Base-by-base conservation (phyloP, 2,329 filamentous ascomycete species). In the Colletotrichum musae region DNA sequence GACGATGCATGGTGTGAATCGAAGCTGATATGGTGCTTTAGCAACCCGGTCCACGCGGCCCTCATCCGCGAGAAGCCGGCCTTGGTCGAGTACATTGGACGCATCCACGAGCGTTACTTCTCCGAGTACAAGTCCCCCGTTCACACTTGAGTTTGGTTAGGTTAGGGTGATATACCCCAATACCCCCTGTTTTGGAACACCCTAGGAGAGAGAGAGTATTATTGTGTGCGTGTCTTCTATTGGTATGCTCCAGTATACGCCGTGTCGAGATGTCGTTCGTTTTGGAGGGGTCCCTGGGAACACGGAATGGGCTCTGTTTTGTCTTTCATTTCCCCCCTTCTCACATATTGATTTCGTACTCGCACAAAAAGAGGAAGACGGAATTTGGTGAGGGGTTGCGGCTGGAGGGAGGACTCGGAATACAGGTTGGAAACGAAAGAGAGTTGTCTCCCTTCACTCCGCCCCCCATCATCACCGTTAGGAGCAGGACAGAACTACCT, bases 1-100 rank as follows among this genome's bases (percentile, higher is more conserved):
- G 6, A 7, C 5, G 32, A 58, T 54, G 16, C 45, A 12, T 21
- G 12, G 6, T 21, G n/a, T 3, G 10, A 28, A 12, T 28, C 18
- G 18, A 18, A 18, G 18, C 18, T 64, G 41, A 69, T n/a, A 15
- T 24, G 15, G 2, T 0, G 3, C 0, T 4, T 13, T 24, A 71
- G 69, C 18, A 71, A 71, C 60, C 69, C 69, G 13, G 58, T 71
- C 28, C 69, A 71, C 15, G 60, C 65, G 10, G 66, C 58, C 28
- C 69, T 70, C 36, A 68, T 70, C 51, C 65, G 64, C 13, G 69
- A 71, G 65, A 70, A 68, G 65, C 59, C 65, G 12, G 69, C 69
- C 13, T 26, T 71, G 51, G 65, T 70, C 47, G 69, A 71, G 43
- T 71, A 71, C 32, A 47, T 69, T 16, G 60, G 59, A n/a, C 65